Conservation (phyloP, 768 basidiomycete species). For the Termitomyces sp. region DNA sequence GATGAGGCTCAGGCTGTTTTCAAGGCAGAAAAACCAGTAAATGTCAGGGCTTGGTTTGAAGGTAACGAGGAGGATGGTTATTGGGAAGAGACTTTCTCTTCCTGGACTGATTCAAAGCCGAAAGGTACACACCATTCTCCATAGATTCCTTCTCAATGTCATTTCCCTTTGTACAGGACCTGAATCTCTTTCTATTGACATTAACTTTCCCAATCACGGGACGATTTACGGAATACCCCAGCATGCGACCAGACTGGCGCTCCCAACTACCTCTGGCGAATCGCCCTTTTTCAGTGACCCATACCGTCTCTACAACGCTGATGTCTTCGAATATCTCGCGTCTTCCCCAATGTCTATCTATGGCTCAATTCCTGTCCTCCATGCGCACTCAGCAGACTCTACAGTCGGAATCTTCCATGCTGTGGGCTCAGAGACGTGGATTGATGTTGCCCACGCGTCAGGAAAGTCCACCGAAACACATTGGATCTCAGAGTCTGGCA, state of each 20-base stretch:
- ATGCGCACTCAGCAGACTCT: conserved; percentile 83
- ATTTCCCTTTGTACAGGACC: conserved; percentile 59
- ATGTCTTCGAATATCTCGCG: conserved; percentile 94
- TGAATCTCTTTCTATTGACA: conserved; percentile 88
- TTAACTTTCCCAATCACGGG: conserved; percentile 87
- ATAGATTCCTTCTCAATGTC: neutral
- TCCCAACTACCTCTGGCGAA: conserved; percentile 85
- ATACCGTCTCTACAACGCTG: conserved; percentile 91
- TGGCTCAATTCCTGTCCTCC: conserved; percentile 88
- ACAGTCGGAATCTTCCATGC: conserved; percentile 91
- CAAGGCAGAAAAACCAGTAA: conserved; percentile 39
- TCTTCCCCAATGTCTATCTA: conserved; percentile 79
- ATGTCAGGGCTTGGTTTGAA: conserved; percentile 78
- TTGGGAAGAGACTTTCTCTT: conserved; percentile 86
- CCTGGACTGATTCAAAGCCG: conserved; percentile 92
- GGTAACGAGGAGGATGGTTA: conserved; percentile 77
- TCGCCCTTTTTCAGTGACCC: conserved; percentile 79
- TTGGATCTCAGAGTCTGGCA: conserved; percentile 97
- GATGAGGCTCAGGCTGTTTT: conserved; percentile 49
- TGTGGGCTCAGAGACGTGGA: conserved; percentile 89
- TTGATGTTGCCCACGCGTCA: conserved; percentile 75
- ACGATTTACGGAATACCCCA: conserved; percentile 96
- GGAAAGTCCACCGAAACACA: conserved; percentile 79
- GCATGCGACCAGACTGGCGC: conserved; percentile 84
- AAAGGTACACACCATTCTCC: conserved; percentile 57